Evolutionary conservation across 345 rosid species (phyloP), one percentile per base, ranked within the genome.

Genomic region (Rhodamnia argentea): DNA sequence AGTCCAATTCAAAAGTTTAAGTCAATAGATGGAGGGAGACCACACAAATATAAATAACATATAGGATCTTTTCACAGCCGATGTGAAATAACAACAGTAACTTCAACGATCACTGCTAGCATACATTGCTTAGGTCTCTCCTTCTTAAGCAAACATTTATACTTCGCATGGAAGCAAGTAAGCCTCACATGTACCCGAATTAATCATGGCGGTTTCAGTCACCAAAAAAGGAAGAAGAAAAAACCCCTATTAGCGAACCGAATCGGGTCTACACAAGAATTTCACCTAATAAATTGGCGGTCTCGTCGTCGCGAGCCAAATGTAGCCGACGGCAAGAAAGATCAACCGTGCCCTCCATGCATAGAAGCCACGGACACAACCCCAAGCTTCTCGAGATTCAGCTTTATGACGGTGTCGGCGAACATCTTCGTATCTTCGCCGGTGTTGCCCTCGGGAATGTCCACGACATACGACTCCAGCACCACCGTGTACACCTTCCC

Each of bases 301-400:
- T 15, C 57, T 55, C 57, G 57, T 55, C 24, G 4, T 20, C 57
- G 57, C 57, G 24, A 55, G 57, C 57, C 57, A 6, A 9, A 20
- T 24, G 26, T 15, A 53, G 42, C n/a, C 22, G 29, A 29, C 83
- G 23, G 13, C 24, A 16, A 24, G 86, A 32, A 16, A 24, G 86
- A 32, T 70, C 78, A 70, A 9, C 78, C 91, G 84, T 91, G 92
- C 81, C 90, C 78, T 70, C 78, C 94, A 78, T 93, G 94, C 84
- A 88, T 22, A 22, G 93, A 87, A 55, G 92, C 89, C 85, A 89
- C 88, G 24, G 98, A 90, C 18, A 90, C 93, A 47, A 92, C 90
- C n/a, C 89, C 95, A 13, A 96, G 95, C 92, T 96, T 96, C 60
- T 96, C 98, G 83, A 96, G 95, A 86, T 96, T 96, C 89, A 94